Percentiles rank a stretch among this genome's conserved stretches.
Evolutionary conservation across 2,329 filamentous ascomycete genomes (phyloP).

Genomic region (Aspergillus carbonarius): DNA sequence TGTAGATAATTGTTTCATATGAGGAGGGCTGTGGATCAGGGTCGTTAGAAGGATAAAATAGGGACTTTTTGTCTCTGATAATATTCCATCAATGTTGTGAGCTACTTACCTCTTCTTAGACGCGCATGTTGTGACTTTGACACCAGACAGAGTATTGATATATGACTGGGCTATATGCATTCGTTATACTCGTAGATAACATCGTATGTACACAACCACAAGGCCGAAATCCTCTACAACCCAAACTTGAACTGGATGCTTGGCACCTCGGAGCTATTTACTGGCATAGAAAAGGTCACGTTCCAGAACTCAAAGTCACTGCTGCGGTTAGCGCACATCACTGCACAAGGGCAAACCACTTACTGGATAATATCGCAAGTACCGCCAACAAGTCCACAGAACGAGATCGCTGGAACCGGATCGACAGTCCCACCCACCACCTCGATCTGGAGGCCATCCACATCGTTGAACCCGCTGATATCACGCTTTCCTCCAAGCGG

Average conservation of each 20-base stretch:
- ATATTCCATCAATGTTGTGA: no score
- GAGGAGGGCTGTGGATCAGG: no score
- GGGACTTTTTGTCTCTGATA: no score
- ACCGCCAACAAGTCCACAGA: constrained; percentile 9
- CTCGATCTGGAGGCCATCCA: constrained; percentile 15
- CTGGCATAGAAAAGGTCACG: constrained; percentile 8
- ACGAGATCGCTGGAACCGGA: constrained; percentile 11
- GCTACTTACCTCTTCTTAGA: no score
- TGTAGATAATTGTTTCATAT: no score
- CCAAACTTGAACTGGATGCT: constrained; percentile 3
- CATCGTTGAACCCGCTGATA: constrained; percentile 10
- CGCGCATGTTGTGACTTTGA: no score
- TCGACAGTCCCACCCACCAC: constrained; percentile 15
- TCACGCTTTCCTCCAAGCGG: constrained; percentile 14
- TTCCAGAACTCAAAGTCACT: constrained; percentile 16
- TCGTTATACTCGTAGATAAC: no score
- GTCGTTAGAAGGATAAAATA: no score
- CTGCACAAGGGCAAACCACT: background rate
- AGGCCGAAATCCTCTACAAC: background rate
- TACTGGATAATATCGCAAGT: constrained; percentile 15
- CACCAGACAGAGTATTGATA: no score
- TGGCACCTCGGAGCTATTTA: background rate
- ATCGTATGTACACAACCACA: no score
- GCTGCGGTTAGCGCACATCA: background rate
- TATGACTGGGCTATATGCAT: no score